phyloP scores from a whole-genome alignment of 352 stramenopile genomes.

The Globisporangium ultimum region DNA sequence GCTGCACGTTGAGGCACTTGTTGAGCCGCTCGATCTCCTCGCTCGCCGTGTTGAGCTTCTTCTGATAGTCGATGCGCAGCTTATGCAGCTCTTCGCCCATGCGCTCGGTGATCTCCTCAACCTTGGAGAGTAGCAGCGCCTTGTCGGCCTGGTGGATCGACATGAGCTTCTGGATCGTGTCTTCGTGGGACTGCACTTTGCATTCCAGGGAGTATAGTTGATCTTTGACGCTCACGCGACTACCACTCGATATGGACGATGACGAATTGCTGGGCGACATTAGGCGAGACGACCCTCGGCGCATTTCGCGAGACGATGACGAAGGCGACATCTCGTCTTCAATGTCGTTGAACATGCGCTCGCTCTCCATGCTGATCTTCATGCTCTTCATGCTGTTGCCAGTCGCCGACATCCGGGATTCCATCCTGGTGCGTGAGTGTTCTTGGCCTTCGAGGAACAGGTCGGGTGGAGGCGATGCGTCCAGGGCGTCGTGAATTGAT shows the following conservation, averaged over 20 bases:
- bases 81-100: slow-evolving; percentile 77
- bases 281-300: slow-evolving; percentile 49
- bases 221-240: slow-evolving; percentile 73
- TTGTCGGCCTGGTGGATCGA: slow-evolving; percentile 81
- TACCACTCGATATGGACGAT: slow-evolving; percentile 23
- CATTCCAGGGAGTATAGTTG: slow-evolving; percentile 75
- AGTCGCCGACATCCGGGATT: slow-evolving; percentile 52
- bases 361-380: slow-evolving; percentile 80
- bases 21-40: slow-evolving; percentile 83
- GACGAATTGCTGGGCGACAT: slow-evolving; percentile 57
- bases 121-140: slow-evolving; percentile 67
- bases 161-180: slow-evolving; percentile 84
- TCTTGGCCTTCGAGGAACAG: background rate
- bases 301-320: slow-evolving; percentile 50
- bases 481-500: background rate
- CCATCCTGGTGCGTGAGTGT: too few species aligned
- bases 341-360: slow-evolving; percentile 77
- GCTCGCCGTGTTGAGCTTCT: slow-evolving; percentile 77
- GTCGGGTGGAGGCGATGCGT: background rate
- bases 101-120: slow-evolving; percentile 79
- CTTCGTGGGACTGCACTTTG: slow-evolving; percentile 76
- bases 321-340: slow-evolving; percentile 66
- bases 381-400: slow-evolving; percentile 76
- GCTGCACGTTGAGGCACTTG: slow-evolving; percentile 82
- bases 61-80: slow-evolving; percentile 75